Evolutionary conservation across 2,329 filamentous ascomycete genomes (phyloP).

Genomic region (Ceratocystiopsis brevicomis): DNA sequence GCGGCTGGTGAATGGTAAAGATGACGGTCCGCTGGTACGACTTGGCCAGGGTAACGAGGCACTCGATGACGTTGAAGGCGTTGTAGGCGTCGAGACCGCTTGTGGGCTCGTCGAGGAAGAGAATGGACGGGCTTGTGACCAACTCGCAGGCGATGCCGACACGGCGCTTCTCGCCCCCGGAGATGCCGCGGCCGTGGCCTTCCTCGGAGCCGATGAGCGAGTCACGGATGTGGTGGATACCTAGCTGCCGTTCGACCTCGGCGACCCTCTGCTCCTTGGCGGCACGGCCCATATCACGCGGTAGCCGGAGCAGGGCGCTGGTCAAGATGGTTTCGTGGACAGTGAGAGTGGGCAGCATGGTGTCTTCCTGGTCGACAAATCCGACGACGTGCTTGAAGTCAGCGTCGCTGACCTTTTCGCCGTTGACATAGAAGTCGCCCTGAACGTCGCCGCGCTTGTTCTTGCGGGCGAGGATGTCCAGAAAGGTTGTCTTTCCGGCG

Average conservation of each 20-base stretch:
- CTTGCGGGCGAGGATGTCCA: constrained; percentile 90
- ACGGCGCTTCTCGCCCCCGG: constrained; percentile 86
- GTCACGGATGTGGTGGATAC: constrained; percentile 84
- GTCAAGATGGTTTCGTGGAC: constrained; percentile 96
- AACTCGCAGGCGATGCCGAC: constrained; percentile 96
- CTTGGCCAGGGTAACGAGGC: constrained; percentile 82
- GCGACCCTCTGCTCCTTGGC: constrained; percentile 84
- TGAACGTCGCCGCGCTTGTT: constrained; percentile 70
- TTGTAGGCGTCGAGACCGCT: constrained; percentile 94
- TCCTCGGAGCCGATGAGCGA: constrained; percentile 94
- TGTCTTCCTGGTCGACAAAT: constrained; percentile 96
- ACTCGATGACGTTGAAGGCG: constrained; percentile 95
- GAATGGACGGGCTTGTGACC: constrained; percentile 88
- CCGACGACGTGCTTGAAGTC: constrained; percentile 87
- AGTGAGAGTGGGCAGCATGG: constrained; percentile 85
- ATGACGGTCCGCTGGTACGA: constrained; percentile 93
- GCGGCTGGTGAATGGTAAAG: constrained; percentile 94
- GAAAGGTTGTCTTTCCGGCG: constrained; percentile 89
- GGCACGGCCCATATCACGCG: constrained; percentile 67
- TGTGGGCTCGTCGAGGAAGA: constrained; percentile 93
- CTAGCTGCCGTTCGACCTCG: constrained; percentile 89
- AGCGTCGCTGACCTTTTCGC: constrained; percentile 65
- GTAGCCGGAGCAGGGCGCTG: constrained; percentile 80
- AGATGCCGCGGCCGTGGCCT: constrained; percentile 83
- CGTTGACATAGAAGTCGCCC: constrained; percentile 84